Base-by-base conservation (phyloP, 768 basidiomycete genomes). In the Rhodosporidiobolus sp. region DNA sequence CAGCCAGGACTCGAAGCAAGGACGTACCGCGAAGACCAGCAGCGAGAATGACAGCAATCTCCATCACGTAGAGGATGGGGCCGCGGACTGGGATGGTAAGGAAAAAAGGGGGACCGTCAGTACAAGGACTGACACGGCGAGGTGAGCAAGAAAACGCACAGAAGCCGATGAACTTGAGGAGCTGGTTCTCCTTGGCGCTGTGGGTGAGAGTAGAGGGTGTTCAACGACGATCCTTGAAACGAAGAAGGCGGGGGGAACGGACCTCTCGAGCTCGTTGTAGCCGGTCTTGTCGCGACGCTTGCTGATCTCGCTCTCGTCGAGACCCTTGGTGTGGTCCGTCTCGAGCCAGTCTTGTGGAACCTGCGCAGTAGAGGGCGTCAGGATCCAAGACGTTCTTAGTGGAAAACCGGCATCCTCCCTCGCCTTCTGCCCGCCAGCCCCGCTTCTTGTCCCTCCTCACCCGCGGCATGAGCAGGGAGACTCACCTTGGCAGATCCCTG, bases 221-320 rank as follows among this genome's bases (percentile, higher is more conserved):
- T 28, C 55, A 46, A 59, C 46, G 43, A 30, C n/a, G 63, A 20
- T 24, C 20, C 35, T n/a, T n/a, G n/a, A 66, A 30, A 52, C n/a
- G 34, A 35, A 45, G 24, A 24, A 28, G 30, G 58, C 22, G 61
- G 22, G 38, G 30, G 53, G 20, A 22, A 73, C 79, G 55, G 49
- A 83, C 82, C 82, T 82, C 68, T 81, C 78, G 22, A 85, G 81
- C 77, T 85, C 84, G 75, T 85, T 85, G 67, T 76, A 85, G 8
- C 84, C 84, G 58, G 79, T 80, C 19, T 76, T 67, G 61, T 78
- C 72, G 43, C 84, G 78, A 43, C 84, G 79, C 28, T 75, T 70
- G 4, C 79, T 77, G 34, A 83, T 75, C 38, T 84, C 84, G 54
- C 69, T 62, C 35, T 81, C 78, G 24, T 77, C 70, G 30, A 85